These are phyloP conservation scores for Gossypium bickii DNA, from an alignment of 345 rosid genomes.

Conservation along the genomic window DNA sequence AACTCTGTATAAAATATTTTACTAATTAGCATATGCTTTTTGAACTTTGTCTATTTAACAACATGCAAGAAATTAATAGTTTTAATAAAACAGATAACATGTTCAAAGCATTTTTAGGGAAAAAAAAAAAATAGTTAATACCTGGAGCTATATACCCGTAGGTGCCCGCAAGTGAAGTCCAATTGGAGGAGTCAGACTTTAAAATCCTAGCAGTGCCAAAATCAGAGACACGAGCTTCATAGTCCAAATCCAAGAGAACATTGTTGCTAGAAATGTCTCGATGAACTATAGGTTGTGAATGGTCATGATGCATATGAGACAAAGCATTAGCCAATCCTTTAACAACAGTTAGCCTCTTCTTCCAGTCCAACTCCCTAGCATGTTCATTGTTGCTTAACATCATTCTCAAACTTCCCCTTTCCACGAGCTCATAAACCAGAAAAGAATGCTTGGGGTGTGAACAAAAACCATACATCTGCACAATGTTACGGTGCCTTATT, in stretches of 20 bases:
- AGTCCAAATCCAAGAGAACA: not conserved
- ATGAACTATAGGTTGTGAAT: not conserved
- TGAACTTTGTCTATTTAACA: not conserved
- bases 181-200: not conserved
- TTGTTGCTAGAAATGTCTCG: constrained; percentile 9
- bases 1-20: not conserved
- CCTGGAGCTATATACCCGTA: constrained; percentile 5
- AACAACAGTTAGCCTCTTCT: not conserved
- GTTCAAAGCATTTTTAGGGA: too few species aligned
- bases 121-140: not conserved
- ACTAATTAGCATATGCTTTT: not conserved
- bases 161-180: constrained; percentile 3
- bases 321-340: too few species aligned
- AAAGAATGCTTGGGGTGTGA: too few species aligned
- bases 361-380: constrained; percentile 1
- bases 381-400: not conserved
- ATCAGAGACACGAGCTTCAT: constrained; percentile 4
- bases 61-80: too few species aligned
- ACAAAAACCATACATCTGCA: too few species aligned
- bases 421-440: not conserved
- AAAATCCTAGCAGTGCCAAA: constrained; percentile 13
- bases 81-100: not conserved
- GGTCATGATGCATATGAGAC: constrained; percentile 1
- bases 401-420: constrained; percentile 14
- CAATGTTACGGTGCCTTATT: too few species aligned